Base-by-base conservation (phyloP, 2,329 filamentous ascomycete genomes). In the Penicillium corylophilum region DNA sequence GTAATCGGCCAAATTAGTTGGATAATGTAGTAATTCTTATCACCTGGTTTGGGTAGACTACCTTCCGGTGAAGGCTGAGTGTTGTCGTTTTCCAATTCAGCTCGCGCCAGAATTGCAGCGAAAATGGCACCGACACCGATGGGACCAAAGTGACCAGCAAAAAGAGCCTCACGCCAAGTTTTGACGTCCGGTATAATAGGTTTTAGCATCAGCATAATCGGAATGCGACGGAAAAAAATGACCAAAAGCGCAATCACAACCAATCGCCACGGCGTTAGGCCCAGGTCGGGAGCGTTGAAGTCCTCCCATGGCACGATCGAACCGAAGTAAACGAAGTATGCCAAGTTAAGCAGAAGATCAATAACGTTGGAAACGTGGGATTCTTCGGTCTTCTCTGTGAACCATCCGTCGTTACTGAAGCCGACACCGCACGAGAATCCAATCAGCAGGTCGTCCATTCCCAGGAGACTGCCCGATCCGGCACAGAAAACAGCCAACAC, bases 361-460 rank as follows among this genome's bases (percentile, higher is more conserved):
- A 99, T 99, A 69, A 99, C 94, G 83, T 99, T 97, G 71, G 93
- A 97, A 9, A 99, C 94, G 70, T 97, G 94, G 0, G 94, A 93
- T 72, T 99, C 94, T 69, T 99, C 94, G 0, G 94, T 99, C 79
- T 96, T 96, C 67, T 96, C 89, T 15, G 89, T 89, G 65, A 99
- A 99, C 94, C 94, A 99, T 60, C 94, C 94, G 68, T 99, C 94
- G 71, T 99, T 99, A 63, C 92, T 96, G 78, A 99, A 99, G 48
- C 94, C 94, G n/a, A 99, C 94, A 51, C 94, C 94, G 49, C 89
- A 90, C 13, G 93, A 87, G 66, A 99, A 99, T 35, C 94, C 94
- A 35, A 99, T 90, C 3, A 99, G 82, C 45, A 99, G 76, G 71
- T 99, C 94, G 70, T 99, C 94, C 64, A 96, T 81, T 44, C 94